These are phyloP conservation scores for Cryphonectria parasitica DNA, from an alignment of 2,329 filamentous ascomycete species.

Conservation along the genomic window DNA sequence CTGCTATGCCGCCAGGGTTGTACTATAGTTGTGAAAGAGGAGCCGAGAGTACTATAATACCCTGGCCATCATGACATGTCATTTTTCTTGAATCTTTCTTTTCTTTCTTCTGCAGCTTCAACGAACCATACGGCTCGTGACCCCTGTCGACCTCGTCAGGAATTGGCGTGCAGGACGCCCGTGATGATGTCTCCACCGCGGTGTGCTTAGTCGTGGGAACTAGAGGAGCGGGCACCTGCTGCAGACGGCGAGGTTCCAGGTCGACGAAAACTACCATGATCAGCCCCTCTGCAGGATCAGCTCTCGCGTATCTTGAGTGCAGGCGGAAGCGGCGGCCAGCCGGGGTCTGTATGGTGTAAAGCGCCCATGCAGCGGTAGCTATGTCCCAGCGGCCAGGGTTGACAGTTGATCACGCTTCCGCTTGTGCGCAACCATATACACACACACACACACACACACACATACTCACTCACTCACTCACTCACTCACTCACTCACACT, in stretches of 20 bases:
- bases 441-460: neutral
- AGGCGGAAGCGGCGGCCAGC: conserved; percentile 17
- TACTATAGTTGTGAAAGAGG: neutral
- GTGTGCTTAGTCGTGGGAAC: conserved; percentile 10
- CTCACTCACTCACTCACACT: no score
- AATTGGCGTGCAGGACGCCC: conserved; percentile 13
- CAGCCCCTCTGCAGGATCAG: conserved; percentile 27
- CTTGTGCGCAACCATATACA: neutral
- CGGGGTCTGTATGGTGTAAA: conserved; percentile 5
- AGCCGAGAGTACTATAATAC: neutral
- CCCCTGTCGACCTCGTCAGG: conserved; percentile 14
- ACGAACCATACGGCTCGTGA: neutral
- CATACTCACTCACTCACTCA: no score
- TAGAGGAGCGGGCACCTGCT: neutral
- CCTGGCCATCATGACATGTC: neutral
- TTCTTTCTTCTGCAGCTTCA: neutral
- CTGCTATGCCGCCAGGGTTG: neutral
- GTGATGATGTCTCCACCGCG: conserved; percentile 16
- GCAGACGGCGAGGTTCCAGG: conserved; percentile 4
- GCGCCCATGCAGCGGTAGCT: conserved; percentile 7
- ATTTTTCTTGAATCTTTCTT: neutral
- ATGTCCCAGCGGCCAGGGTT: neutral
- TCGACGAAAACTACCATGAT: conserved; percentile 23
- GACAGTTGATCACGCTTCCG: conserved; percentile 6
- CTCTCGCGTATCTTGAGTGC: conserved; percentile 29